Evolutionary conservation across 1,284 basidiomycete species (phyloP).

Genomic region (Sanghuangporus sanghuang): DNA sequence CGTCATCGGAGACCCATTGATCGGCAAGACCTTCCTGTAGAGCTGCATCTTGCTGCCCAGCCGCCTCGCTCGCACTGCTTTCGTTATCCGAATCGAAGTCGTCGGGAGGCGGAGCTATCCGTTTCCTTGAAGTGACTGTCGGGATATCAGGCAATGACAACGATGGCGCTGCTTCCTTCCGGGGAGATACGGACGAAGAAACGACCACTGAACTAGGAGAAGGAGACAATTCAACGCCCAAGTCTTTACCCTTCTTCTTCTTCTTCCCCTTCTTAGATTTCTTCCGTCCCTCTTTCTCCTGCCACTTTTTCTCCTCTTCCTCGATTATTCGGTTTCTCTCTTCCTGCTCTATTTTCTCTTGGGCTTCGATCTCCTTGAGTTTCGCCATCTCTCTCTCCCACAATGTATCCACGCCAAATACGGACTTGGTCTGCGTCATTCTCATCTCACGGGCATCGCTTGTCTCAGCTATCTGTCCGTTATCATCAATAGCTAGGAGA

Average conservation of each 20-base stretch:
- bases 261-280: constrained; percentile 25
- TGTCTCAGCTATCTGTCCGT: constrained; percentile 23
- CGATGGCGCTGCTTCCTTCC: neutral
- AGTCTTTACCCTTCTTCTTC: neutral
- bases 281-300: constrained; percentile 36
- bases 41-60: constrained; percentile 20
- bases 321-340: constrained; percentile 35
- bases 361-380: constrained; percentile 63
- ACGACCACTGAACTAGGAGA: constrained; percentile 7
- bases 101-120: constrained; percentile 5
- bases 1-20: constrained; percentile 63
- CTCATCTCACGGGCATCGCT: constrained; percentile 21
- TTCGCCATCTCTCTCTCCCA: constrained; percentile 79
- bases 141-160: constrained; percentile 15
- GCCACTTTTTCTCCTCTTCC: constrained; percentile 24
- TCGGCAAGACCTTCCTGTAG: constrained; percentile 29
- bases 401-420: constrained; percentile 78
- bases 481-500: constrained; percentile 56
- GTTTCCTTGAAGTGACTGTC: constrained; percentile 8
- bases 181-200: constrained; percentile 1
- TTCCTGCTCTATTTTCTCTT: constrained; percentile 50
- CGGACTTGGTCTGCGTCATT: constrained; percentile 49
- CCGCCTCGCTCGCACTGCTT: constrained; percentile 40
- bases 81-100: constrained; percentile 41
- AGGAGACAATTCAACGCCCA: constrained; percentile 4